Percentiles rank a stretch among this genome's conserved stretches.
Conservation (phyloP, 1,284 basidiomycete genomes). For the Jaminaea rosea region DNA sequence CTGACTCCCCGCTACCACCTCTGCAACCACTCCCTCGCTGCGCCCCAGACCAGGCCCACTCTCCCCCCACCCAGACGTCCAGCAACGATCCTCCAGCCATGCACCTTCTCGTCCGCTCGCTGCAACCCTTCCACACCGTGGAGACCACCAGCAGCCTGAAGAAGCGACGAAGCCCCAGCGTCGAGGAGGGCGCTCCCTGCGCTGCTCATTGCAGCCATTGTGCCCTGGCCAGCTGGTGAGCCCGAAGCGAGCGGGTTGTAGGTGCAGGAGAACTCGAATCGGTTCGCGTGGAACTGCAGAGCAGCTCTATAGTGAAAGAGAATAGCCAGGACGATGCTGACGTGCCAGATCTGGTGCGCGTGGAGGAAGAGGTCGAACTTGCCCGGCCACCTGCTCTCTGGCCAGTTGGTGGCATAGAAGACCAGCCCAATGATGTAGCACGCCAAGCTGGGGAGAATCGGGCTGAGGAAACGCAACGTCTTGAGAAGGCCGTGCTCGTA, state of each 20-base stretch:
- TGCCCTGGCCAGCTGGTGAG: background rate
- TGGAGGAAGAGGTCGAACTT: slow-evolving; percentile 40
- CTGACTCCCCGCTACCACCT: slow-evolving; percentile 14
- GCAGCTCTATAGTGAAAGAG: slow-evolving; percentile 39
- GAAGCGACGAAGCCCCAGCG: slow-evolving; percentile 10
- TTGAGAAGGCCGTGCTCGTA: slow-evolving; percentile 36
- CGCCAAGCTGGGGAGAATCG: slow-evolving; percentile 34
- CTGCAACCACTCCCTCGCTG: slow-evolving; percentile 28
- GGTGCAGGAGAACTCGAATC: slow-evolving; percentile 39
- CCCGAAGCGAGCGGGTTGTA: slow-evolving; percentile 4
- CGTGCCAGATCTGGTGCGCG: slow-evolving; percentile 45
- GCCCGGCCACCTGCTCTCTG: slow-evolving; percentile 39
- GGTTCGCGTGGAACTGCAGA: slow-evolving; percentile 33
- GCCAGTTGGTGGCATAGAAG: slow-evolving; percentile 40
- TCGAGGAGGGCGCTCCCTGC: slow-evolving; percentile 8
- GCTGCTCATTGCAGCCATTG: background rate
- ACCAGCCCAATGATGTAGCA: slow-evolving; percentile 39
- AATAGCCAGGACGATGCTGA: slow-evolving; percentile 42
- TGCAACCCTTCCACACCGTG: slow-evolving; percentile 27
- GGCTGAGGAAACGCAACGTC: slow-evolving; percentile 34
- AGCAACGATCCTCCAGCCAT: slow-evolving; percentile 25
- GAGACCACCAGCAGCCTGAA: slow-evolving; percentile 25
- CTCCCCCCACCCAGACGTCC: slow-evolving; percentile 28
- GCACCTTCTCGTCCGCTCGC: slow-evolving; percentile 26
- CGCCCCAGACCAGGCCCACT: slow-evolving; percentile 30